Evolutionary conservation across 1,139 yeast species (phyloP), one percentile per base, ranked within the genome.

Genomic region (Geotrichum reessii): DNA sequence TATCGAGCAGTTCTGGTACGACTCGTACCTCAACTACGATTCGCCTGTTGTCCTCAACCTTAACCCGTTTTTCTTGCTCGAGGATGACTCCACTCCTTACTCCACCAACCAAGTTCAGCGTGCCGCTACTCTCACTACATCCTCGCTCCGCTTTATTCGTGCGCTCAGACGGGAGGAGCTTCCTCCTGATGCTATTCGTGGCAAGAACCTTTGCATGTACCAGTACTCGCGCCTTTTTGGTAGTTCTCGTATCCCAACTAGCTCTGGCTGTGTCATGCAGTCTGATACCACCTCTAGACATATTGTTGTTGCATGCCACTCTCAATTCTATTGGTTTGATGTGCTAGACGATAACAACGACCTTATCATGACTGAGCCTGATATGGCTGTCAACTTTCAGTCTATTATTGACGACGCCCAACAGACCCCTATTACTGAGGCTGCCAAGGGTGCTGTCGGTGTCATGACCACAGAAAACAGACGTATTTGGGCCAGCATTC

Each of bases 1-100:
- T 72, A 90, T 90, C 63, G 97, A 90, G 72, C 96, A 90, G 71
- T 90, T 90, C 71, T 90, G 97, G 97, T 89, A 84, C 71, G 97
- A 90, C 69, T 83, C 96, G 2, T 90, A 90, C 71, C 78, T 90
- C 63, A 85, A 85, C 71, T 87, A 87, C 70, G 97, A 90, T 72
- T 86, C 90, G 27, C 96, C 76, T 1, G 96, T 90, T 54, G 97
- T 90, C 31, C 78, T 90, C 62, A 90, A 90, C 71, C 79, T 90
- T 65, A 90, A 90, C 68, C 97, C 97, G 0, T 90, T 88, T 69
- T 89, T 90, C 71, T 79, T 89, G 63, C 79, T 90, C 62, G 96
- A 90, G 71, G 97, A 90, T 69, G 97, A 90, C 67, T 95, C 96
- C 0, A 89, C 93, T 59, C 90, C 92, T 52, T 87, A 84, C 65